phyloP scores from a whole-genome alignment of 139 green algal species.

The Volvox africanus region DNA sequence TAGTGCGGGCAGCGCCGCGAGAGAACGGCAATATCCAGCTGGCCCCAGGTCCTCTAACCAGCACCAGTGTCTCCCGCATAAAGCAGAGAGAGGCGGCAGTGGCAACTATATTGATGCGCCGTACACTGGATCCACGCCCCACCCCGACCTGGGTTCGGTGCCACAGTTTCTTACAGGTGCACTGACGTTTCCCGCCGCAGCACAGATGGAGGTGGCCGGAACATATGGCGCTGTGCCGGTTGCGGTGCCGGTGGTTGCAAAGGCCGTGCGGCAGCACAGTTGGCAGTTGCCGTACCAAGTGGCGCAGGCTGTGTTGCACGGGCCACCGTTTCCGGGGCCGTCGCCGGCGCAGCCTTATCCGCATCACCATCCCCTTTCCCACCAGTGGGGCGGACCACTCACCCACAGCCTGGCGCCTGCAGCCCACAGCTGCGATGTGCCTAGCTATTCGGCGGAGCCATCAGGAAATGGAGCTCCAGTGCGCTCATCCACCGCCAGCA shows the following conservation, averaged over 20 bases:
- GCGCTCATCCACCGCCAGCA: too few species aligned
- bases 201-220: too few species aligned
- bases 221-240: neutral
- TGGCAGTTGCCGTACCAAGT: constrained; percentile 35
- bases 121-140: too few species aligned
- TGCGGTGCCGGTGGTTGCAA: neutral
- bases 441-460: neutral
- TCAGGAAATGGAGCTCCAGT: neutral
- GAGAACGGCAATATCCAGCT: too few species aligned
- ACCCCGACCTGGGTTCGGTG: too few species aligned
- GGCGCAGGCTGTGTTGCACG: constrained; percentile 19
- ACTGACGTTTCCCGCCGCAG: too few species aligned
- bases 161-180: too few species aligned
- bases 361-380: neutral
- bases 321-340: neutral
- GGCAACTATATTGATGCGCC: too few species aligned
- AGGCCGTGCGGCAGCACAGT: constrained; percentile 13
- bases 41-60: neutral
- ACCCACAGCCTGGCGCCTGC: neutral
- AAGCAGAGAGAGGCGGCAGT: too few species aligned
- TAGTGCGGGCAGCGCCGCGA: too few species aligned
- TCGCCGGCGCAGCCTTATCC: neutral
- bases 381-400: neutral
- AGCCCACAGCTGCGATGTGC: neutral
- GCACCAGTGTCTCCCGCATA: neutral